phyloP scores from a whole-genome alignment of 108 stramenopile genomes.

The Cyclotella cryptica region DNA sequence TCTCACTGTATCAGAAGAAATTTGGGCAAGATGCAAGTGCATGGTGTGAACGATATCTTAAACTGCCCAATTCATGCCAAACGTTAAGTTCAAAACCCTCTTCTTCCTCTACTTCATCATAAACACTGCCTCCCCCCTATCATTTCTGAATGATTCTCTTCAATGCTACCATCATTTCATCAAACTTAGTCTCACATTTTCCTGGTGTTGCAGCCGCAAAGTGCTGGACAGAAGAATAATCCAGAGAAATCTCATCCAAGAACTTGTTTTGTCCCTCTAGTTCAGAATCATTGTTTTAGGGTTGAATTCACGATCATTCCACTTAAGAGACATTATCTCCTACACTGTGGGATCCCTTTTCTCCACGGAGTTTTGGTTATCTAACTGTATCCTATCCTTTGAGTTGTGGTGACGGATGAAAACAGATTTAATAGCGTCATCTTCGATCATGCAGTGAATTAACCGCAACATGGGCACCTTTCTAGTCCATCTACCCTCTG shows the following conservation, averaged over 20 bases:
- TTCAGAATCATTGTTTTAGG: not conserved
- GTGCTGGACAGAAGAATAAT: too few species aligned
- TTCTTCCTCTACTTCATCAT: slow-evolving; percentile 5
- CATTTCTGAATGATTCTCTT: slow-evolving; percentile 12
- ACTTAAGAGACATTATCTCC: slow-evolving; percentile 11
- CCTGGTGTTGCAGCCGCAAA: too few species aligned
- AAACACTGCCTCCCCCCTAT: slow-evolving; percentile 1
- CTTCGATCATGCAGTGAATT: slow-evolving; percentile 6
- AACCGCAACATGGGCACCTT: not conserved
- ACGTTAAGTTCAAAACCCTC: not conserved
- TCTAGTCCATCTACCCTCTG: slow-evolving; percentile 3
- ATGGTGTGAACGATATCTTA: not conserved
- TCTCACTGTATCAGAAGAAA: too few species aligned
- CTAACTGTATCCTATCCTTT: not conserved
- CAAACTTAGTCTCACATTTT: slow-evolving; percentile 10
- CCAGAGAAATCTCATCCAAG: not conserved
- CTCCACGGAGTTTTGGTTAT: slow-evolving; percentile 4
- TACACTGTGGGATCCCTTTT: not conserved
- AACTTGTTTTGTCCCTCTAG: not conserved
- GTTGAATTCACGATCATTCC: slow-evolving; percentile 8
- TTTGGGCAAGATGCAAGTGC: too few species aligned
- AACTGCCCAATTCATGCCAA: not conserved
- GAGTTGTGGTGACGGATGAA: not conserved
- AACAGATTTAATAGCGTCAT: not conserved
- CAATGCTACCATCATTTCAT: slow-evolving; percentile 2